Evolutionary conservation across 352 stramenopile genomes (phyloP).

Genomic region (Phytophthora ramorum): DNA sequence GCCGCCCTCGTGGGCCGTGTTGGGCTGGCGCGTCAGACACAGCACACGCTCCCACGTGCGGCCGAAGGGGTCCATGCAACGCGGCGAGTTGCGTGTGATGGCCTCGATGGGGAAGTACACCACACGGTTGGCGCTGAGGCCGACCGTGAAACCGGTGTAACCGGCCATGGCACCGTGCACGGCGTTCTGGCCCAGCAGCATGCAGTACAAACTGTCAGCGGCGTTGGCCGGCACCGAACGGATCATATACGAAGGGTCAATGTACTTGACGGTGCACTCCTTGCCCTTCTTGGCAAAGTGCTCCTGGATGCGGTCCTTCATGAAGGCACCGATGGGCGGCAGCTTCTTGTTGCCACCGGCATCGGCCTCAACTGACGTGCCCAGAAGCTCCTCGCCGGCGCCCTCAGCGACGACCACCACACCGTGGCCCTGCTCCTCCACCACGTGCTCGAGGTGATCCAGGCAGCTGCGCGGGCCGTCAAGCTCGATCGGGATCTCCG

Average conservation of each 20-base stretch:
- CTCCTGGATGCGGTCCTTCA: conserved; percentile 95
- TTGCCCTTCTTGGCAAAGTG: conserved; percentile 94
- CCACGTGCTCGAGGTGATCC: conserved; percentile 90
- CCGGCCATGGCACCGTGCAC: conserved; percentile 98
- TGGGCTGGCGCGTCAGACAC: conserved; percentile 95
- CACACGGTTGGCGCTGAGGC: conserved; percentile 97
- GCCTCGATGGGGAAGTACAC: conserved; percentile 92
- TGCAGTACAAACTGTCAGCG: conserved; percentile 96
- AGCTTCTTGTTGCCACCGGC: conserved; percentile 96
- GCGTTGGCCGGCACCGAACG: conserved; percentile 94
- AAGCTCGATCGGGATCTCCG: conserved; percentile 97
- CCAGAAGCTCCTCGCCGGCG: conserved; percentile 95
- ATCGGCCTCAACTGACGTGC: conserved; percentile 91
- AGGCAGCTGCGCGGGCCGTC: conserved; percentile 92
- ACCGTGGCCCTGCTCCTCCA: conserved; percentile 96
- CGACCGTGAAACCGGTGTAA: conserved; percentile 97
- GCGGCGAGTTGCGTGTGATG: conserved; percentile 88
- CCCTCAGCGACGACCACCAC: conserved; percentile 98
- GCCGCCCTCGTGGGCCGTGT: conserved; percentile 71
- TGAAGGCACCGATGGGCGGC: conserved; percentile 96
- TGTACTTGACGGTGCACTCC: conserved; percentile 96
- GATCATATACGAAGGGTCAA: conserved; percentile 99
- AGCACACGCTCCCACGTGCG: conserved; percentile 96
- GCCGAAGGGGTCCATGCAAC: conserved; percentile 87
- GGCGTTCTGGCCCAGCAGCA: conserved; percentile 98